A percentile compares a stretch with the other conserved stretches of the same genome.
phyloP scores from a whole-genome alignment of 2,329 filamentous ascomycete genomes.

The Thermothelomyces thermophilus region DNA sequence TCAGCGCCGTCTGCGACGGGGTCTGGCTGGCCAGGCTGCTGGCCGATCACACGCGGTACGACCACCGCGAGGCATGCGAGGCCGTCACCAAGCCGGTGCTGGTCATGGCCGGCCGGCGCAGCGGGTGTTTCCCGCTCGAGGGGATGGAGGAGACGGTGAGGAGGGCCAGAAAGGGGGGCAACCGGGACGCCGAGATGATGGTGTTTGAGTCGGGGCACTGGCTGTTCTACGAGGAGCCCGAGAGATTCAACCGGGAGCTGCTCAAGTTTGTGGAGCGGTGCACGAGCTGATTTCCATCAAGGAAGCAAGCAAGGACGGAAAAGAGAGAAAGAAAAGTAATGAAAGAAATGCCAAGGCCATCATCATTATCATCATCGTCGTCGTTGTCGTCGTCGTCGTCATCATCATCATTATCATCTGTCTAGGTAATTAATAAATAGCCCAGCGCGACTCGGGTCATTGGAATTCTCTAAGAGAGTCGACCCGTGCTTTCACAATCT shows the following conservation, averaged over 20 bases:
- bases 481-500: neutral
- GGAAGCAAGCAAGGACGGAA: too few relatives aligned
- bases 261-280: constrained; percentile 26
- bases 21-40: constrained; percentile 34
- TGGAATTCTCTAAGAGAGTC: neutral
- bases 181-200: constrained; percentile 25
- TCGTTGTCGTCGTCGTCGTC: too few relatives aligned
- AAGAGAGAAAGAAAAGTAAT: neutral
- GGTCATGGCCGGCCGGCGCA: constrained; percentile 33
- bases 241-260: constrained; percentile 32
- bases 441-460: too few relatives aligned
- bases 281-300: too few relatives aligned
- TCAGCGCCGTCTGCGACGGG: constrained; percentile 32
- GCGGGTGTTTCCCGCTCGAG: constrained; percentile 35
- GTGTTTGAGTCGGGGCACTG: constrained; percentile 35
- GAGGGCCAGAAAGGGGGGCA: constrained; percentile 24
- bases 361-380: too few relatives aligned
- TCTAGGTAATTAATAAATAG: too few relatives aligned
- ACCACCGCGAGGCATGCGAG: constrained; percentile 37
- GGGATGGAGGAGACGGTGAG: constrained; percentile 34
- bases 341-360: too few relatives aligned
- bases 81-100: constrained; percentile 30
- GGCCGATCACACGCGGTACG: constrained; percentile 36
- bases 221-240: constrained; percentile 37
- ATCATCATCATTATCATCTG: too few relatives aligned